These are phyloP conservation scores for Metarhizium rileyi DNA, from an alignment of 2,329 filamentous ascomycete species.

Conservation along the genomic window DNA sequence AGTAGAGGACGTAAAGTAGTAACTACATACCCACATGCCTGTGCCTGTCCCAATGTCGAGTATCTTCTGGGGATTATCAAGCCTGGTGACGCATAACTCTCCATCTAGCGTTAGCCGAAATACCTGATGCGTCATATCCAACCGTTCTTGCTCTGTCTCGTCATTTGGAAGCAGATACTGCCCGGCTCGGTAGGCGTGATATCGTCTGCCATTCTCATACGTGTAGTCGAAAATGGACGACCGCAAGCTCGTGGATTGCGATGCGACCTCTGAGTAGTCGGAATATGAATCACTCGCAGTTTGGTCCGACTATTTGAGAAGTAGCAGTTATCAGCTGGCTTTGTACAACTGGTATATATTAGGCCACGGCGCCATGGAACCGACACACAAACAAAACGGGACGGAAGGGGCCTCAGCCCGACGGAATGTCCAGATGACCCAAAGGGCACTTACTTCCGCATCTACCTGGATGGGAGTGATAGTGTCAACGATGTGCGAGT, in stretches of 20 bases:
- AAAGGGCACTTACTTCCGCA: neutral
- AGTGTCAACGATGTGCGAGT: neutral
- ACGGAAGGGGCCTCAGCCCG: too few relatives aligned
- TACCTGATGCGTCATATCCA: conserved; percentile 45
- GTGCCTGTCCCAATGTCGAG: conserved; percentile 18
- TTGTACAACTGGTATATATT: too few relatives aligned
- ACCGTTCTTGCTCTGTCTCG: conserved; percentile 36
- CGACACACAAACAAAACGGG: neutral
- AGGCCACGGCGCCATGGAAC: too few relatives aligned
- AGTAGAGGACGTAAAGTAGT: neutral
- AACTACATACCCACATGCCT: conserved; percentile 10
- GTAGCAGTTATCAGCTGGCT: too few relatives aligned
- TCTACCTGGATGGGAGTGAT: neutral
- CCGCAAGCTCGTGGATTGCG: conserved; percentile 16
- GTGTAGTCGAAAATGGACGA: conserved; percentile 25
- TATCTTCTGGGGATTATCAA: conserved; percentile 12
- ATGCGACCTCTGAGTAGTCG: conserved; percentile 10
- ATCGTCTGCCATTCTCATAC: conserved; percentile 30
- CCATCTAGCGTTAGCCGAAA: conserved; percentile 34
- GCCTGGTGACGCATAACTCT: conserved; percentile 21
- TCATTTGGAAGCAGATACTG: conserved; percentile 17
- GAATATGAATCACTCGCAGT: conserved; percentile 10
- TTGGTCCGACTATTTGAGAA: neutral
- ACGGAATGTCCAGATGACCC: too few relatives aligned
- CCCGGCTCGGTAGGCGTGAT: conserved; percentile 27